Conservation (phyloP, 331 rosid species). For the Malus hybrid region DNA sequence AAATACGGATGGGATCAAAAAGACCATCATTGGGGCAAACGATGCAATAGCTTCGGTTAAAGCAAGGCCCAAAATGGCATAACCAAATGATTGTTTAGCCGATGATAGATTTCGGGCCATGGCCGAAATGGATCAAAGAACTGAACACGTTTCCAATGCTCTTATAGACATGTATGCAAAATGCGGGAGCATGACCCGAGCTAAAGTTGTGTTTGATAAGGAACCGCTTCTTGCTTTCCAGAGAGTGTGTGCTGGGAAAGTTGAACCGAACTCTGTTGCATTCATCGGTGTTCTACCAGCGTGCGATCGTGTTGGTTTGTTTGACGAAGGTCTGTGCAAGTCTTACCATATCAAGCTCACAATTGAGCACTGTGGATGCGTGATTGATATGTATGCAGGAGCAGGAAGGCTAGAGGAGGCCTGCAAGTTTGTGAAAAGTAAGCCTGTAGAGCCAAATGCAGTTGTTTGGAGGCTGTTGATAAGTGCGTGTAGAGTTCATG, state of each 20-base stretch:
- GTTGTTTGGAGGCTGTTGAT: conserved; percentile 18
- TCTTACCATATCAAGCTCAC: background rate
- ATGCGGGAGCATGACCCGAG: conserved; percentile 23
- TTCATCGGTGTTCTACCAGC: conserved; percentile 13
- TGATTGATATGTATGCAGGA: conserved; percentile 12
- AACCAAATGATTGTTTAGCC: too few relatives aligned
- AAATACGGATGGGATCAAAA: too few relatives aligned
- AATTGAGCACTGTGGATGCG: conserved; percentile 13
- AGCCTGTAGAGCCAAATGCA: conserved; percentile 15
- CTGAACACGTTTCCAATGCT: background rate
- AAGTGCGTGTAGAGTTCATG: conserved; percentile 15
- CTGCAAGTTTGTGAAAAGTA: conserved; percentile 11
- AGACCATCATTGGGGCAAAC: too few relatives aligned
- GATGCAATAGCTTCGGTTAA: too few relatives aligned
- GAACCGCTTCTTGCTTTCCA: background rate
- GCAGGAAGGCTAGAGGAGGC: conserved; percentile 27
- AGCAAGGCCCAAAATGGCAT: too few relatives aligned
- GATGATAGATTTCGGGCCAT: too few relatives aligned
- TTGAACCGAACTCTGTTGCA: conserved; percentile 19
- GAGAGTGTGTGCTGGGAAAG: conserved; percentile 10
- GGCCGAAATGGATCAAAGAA: too few relatives aligned
- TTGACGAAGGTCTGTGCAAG: conserved; percentile 14
- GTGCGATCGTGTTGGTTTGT: conserved; percentile 11
- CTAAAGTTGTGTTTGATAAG: conserved; percentile 15
- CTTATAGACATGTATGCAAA: conserved; percentile 28